phyloP scores from a whole-genome alignment of 2,329 filamentous ascomycete species.

The Aureobasidium sp. region DNA sequence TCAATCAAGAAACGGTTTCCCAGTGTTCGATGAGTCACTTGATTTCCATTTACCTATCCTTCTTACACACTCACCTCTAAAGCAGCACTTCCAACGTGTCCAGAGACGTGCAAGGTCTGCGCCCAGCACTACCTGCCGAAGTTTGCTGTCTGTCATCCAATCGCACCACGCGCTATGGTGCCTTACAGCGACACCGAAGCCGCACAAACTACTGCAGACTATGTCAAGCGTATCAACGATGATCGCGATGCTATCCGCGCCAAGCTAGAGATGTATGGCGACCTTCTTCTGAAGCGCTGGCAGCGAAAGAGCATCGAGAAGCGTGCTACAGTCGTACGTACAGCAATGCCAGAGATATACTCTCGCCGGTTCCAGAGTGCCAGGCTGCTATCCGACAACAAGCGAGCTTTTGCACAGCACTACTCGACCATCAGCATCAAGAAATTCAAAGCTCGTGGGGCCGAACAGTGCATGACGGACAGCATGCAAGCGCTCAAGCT shows the following conservation, averaged over 20 bases:
- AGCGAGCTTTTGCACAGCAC: background rate
- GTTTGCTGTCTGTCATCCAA: background rate
- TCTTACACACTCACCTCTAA: background rate
- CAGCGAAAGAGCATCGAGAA: conserved; percentile 1
- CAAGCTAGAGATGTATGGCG: conserved; percentile 2
- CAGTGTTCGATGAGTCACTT: no score
- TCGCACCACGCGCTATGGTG: background rate
- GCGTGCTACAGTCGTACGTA: conserved; percentile 6
- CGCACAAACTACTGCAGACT: background rate
- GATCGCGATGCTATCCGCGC: background rate
- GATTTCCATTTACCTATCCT: background rate
- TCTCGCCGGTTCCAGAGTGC: background rate
- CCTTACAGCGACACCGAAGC: background rate
- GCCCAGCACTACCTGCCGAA: background rate
- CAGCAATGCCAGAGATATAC: conserved; percentile 14
- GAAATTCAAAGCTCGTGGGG: background rate
- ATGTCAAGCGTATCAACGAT: background rate
- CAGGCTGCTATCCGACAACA: background rate
- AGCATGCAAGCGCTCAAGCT: background rate
- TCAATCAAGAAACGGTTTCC: no score
- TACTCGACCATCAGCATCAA: background rate
- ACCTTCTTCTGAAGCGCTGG: conserved; percentile 12
- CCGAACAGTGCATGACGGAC: background rate
- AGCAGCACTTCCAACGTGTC: background rate
- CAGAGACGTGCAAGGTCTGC: background rate